These are phyloP conservation scores for Setaria viridis DNA, from an alignment of 202 grass and related monocot genomes.

Conservation along the genomic window DNA sequence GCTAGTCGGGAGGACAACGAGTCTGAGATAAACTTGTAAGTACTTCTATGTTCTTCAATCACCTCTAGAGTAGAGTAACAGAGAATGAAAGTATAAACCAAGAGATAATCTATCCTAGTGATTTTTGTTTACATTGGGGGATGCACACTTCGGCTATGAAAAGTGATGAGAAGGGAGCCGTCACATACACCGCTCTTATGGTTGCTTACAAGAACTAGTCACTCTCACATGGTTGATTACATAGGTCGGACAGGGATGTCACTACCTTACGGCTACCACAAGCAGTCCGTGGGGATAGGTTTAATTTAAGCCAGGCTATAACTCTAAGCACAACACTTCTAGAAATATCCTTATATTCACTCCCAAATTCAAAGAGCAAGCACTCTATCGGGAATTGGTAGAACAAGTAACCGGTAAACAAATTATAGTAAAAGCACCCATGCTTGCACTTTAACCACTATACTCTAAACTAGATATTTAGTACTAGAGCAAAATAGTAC, in stretches of 20 bases:
- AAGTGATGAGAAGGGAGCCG: neutral
- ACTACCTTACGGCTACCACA: neutral
- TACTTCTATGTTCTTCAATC: neutral
- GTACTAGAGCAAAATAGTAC: neutral
- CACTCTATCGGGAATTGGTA: too few species aligned
- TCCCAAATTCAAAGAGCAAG: too few species aligned
- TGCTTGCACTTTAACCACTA: too few species aligned
- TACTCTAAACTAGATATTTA: too few species aligned
- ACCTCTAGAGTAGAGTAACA: too few species aligned
- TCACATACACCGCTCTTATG: neutral
- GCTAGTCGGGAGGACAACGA: too few species aligned
- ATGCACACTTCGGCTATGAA: neutral
- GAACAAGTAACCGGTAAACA: too few species aligned
- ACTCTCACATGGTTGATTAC: neutral
- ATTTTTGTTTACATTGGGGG: neutral
- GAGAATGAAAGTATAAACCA: too few species aligned
- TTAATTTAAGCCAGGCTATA: neutral
- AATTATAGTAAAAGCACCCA: too few species aligned
- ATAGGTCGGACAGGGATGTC: neutral
- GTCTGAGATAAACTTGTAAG: neutral
- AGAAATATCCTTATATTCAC: neutral
- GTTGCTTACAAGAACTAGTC: neutral
- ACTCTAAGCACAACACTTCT: neutral
- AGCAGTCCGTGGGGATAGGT: neutral
- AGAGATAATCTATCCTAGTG: neutral